Percentiles rank a stretch among this genome's conserved stretches.
Conservation (phyloP, 805 yeast genomes). For the Blastobotrys americana region DNA sequence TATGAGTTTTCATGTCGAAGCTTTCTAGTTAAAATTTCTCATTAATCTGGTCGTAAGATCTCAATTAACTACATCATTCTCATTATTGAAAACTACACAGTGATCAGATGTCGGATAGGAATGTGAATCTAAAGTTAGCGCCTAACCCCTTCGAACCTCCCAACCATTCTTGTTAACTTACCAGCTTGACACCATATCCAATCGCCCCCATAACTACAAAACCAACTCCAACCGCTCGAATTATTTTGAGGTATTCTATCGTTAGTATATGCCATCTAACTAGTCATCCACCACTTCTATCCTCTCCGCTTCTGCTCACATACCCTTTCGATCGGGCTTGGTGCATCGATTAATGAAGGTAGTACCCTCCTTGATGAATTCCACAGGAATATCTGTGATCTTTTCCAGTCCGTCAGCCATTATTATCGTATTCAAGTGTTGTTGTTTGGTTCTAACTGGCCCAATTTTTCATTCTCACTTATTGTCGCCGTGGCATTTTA, state of each 20-base stretch:
- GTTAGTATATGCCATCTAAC: conserved; percentile 7
- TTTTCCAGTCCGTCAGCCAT: conserved; percentile 26
- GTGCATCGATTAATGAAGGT: conserved; percentile 87
- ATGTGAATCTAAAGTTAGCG: conserved; percentile 52
- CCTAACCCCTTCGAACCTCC: conserved; percentile 10
- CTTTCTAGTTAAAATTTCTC: too few relatives aligned
- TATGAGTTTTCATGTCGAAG: too few relatives aligned
- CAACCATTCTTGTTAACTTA: too few relatives aligned
- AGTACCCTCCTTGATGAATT: conserved; percentile 84
- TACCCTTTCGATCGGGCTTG: conserved; percentile 79
- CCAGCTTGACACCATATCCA: conserved; percentile 88
- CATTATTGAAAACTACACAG: too few relatives aligned
- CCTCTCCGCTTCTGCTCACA: conserved; percentile 29
- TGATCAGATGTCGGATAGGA: conserved; percentile 89
- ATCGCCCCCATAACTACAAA: conserved; percentile 96
- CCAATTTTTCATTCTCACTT: too few relatives aligned
- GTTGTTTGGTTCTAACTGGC: too few relatives aligned
- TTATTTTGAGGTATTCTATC: conserved; percentile 75
- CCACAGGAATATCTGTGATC: conserved; percentile 62
- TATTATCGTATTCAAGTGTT: too few relatives aligned
- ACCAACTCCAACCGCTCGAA: conserved; percentile 95
- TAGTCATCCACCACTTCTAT: background rate
- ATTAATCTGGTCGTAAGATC: too few relatives aligned
- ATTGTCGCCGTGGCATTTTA: too few relatives aligned
- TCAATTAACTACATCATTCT: too few relatives aligned